These are phyloP conservation scores for Vitis hybrid DNA, from an alignment of 177 flowering plant genomes.

Conservation along the genomic window DNA sequence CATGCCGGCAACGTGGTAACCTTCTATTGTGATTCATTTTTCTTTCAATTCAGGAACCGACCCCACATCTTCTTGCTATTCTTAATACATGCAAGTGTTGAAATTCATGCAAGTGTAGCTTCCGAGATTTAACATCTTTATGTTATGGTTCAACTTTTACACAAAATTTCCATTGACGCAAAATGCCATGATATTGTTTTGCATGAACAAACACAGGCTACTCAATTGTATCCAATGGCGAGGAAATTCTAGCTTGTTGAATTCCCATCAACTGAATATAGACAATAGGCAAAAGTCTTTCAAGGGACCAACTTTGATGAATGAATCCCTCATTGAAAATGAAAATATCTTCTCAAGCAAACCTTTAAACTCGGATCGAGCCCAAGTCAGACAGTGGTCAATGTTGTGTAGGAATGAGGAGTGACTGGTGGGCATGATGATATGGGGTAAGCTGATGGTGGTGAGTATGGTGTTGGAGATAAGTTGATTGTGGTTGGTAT, in stretches of 20 bases:
- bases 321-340: no score
- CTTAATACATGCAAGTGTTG: conserved; percentile 42
- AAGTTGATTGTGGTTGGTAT: no score
- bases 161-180: conserved; percentile 85
- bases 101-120: conserved; percentile 44
- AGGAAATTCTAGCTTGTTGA: conserved; percentile 79
- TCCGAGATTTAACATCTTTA: conserved; percentile 61
- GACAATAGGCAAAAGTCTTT: conserved; percentile 27
- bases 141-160: conserved; percentile 90
- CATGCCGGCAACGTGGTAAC: neutral
- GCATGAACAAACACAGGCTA: conserved; percentile 96
- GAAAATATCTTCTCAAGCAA: no score
- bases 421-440: no score
- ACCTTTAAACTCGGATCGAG: no score
- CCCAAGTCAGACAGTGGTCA: no score
- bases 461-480: no score
- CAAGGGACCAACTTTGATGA: no score
- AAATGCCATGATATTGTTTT: conserved; percentile 90
- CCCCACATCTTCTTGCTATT: conserved; percentile 65
- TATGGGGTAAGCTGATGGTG: no score
- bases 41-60: conserved; percentile 58
- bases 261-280: conserved; percentile 87
- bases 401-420: no score
- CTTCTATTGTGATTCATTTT: conserved; percentile 35
- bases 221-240: conserved; percentile 84